Evolutionary conservation across 2,329 filamentous ascomycete genomes (phyloP).

Genomic region (Alternaria brassicicola): DNA sequence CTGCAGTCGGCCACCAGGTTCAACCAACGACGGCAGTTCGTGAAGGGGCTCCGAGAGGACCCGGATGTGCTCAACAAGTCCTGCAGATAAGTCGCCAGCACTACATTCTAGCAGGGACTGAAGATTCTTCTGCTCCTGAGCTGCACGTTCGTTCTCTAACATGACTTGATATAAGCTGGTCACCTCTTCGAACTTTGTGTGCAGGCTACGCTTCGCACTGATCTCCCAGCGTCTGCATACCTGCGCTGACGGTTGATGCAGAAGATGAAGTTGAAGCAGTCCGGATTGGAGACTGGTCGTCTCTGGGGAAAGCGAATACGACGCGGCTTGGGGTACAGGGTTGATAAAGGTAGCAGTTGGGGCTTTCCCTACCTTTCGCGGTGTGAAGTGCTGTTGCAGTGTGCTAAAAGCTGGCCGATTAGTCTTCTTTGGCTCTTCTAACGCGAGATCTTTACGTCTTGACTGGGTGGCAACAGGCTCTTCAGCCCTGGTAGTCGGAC

Average conservation of each 20-base stretch:
- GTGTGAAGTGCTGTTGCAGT: constrained; percentile 50
- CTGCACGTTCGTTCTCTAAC: constrained; percentile 45
- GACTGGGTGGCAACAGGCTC: constrained; percentile 16
- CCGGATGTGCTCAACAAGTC: constrained; percentile 45
- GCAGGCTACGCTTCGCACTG: constrained; percentile 40
- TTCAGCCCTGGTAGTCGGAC: constrained; percentile 16
- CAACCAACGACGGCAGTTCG: constrained; percentile 44
- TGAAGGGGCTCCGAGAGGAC: constrained; percentile 45
- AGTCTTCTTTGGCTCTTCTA: constrained; percentile 33
- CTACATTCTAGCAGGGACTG: constrained; percentile 46
- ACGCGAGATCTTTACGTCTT: constrained; percentile 24
- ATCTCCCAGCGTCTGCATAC: constrained; percentile 39
- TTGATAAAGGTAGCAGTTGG: constrained; percentile 45
- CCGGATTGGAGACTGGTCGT: constrained; percentile 44
- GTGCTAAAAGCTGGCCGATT: constrained; percentile 46
- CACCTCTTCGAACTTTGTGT: constrained; percentile 46
- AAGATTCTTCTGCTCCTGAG: constrained; percentile 46
- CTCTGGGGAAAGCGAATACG: constrained; percentile 36
- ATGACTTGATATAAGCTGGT: constrained; percentile 44
- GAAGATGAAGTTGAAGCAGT: constrained; percentile 47
- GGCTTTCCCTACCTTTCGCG: constrained; percentile 45
- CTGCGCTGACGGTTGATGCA: constrained; percentile 38
- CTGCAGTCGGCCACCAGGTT: constrained; percentile 41
- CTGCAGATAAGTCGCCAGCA: constrained; percentile 29
- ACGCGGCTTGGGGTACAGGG: constrained; percentile 30